phyloP scores from a whole-genome alignment of 2,329 filamentous ascomycete species.

The Pseudogymnoascus sp. region DNA sequence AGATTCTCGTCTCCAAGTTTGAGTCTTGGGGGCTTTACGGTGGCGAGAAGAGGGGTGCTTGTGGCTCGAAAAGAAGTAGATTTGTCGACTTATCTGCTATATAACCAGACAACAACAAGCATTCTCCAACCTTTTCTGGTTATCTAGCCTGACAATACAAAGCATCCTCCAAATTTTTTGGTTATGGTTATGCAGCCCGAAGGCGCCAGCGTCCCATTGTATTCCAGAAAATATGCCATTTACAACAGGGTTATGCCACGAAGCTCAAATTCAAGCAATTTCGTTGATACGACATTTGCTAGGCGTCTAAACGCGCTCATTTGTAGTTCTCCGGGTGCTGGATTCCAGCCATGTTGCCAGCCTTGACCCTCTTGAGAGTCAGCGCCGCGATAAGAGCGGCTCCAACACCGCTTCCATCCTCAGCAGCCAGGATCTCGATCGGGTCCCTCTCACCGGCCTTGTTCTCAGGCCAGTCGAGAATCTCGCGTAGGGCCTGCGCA shows the following conservation, averaged over 20 bases:
- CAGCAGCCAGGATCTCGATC: conserved; percentile 77
- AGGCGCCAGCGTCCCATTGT: background rate
- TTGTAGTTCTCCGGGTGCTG: conserved; percentile 56
- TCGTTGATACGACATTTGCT: background rate
- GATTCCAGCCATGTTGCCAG: conserved; percentile 56
- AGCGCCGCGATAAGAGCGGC: conserved; percentile 83
- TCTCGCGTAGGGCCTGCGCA: conserved; percentile 82
- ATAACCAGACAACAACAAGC: background rate
- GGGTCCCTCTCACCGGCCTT: conserved; percentile 70
- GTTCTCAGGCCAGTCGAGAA: conserved; percentile 84
- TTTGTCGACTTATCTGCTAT: background rate
- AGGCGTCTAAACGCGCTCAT: conserved; percentile 21
- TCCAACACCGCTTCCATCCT: conserved; percentile 95
- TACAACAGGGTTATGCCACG: background rate
- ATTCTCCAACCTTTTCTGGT: background rate
- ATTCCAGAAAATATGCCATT: background rate
- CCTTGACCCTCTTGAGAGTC: conserved; percentile 55
- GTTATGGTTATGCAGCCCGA: background rate
- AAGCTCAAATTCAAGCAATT: background rate
- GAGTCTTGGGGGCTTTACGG: background rate
- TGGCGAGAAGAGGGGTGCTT: background rate
- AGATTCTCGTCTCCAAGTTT: background rate
- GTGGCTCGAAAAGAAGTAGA: conserved; percentile 2
- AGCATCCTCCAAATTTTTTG: background rate
- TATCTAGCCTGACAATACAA: background rate